Conservation (phyloP, 1,139 yeast species). For the Sugiyamaella xylanicola region DNA sequence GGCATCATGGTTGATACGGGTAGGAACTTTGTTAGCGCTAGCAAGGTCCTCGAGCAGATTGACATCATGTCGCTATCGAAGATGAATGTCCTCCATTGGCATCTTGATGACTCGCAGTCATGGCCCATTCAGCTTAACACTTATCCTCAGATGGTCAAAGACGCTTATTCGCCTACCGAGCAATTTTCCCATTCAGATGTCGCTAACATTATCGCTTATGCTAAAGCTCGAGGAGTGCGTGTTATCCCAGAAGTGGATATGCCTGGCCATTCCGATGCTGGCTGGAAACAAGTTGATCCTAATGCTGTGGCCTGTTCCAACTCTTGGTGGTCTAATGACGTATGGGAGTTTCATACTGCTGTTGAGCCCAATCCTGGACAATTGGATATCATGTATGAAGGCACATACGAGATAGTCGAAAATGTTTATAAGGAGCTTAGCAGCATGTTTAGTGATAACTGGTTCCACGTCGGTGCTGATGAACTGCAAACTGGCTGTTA, state of each 20-base stretch:
- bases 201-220: conserved; percentile 44
- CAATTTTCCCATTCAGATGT: conserved; percentile 45
- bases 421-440: conserved; percentile 48
- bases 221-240: conserved; percentile 48
- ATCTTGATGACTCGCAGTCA: conserved; percentile 50
- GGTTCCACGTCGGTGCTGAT: conserved; percentile 54
- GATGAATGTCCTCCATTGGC: conserved; percentile 53
- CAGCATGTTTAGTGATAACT: conserved; percentile 44
- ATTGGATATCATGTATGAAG: conserved; percentile 46
- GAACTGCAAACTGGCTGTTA: conserved; percentile 49
- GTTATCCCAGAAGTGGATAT: conserved; percentile 53
- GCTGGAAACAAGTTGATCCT: conserved; percentile 48
- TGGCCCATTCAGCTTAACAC: conserved; percentile 49
- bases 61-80: conserved; percentile 50
- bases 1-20: conserved; percentile 52
- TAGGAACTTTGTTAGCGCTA: conserved; percentile 46
- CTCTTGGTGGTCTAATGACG: conserved; percentile 44
- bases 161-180: conserved; percentile 49
- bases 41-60: conserved; percentile 45
- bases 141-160: conserved; percentile 50
- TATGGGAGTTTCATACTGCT: conserved; percentile 41
- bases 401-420: conserved; percentile 45
- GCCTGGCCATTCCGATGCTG: conserved; percentile 54
- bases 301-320: conserved; percentile 45
- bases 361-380: conserved; percentile 55